Evolutionary conservation across 2,329 filamentous ascomycete species (phyloP).

Genomic region (Onygenales sp.): DNA sequence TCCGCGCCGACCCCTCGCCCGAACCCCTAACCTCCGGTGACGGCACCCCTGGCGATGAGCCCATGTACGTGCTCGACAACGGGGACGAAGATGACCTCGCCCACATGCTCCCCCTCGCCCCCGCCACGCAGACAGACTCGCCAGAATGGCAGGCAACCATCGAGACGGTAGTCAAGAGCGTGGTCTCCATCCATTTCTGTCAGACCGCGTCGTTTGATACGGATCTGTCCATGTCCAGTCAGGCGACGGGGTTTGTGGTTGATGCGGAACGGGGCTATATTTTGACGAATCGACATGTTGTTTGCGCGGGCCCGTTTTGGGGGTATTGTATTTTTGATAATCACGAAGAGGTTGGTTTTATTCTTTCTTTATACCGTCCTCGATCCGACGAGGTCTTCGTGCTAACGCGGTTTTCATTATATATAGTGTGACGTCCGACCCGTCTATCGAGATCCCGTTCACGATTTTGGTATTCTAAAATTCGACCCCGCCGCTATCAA

Average conservation of each 20-base stretch:
- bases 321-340: constrained; percentile 98
- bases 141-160: constrained; percentile 94
- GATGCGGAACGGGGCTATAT: constrained; percentile 89
- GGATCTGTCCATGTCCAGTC: constrained; percentile 84
- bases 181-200: constrained; percentile 98
- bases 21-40: constrained; percentile 29
- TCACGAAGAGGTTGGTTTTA: constrained; percentile 60
- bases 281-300: constrained; percentile 83
- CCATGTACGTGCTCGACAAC: constrained; percentile 27
- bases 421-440: constrained; percentile 82
- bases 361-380: not conserved
- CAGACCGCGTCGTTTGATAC: constrained; percentile 97
- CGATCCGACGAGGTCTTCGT: not conserved
- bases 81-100: constrained; percentile 39
- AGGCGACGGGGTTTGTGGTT: constrained; percentile 95
- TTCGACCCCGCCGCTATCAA: constrained; percentile 95
- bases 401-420: not conserved
- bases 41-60: constrained; percentile 33
- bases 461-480: constrained; percentile 94
- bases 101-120: constrained; percentile 14
- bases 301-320: constrained; percentile 93
- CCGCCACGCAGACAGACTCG: constrained; percentile 41
- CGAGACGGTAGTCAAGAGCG: constrained; percentile 84
- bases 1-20: constrained; percentile 37
- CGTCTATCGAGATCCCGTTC: constrained; percentile 94